Percentiles rank a stretch among this genome's conserved stretches.
Conservation (phyloP, 345 rosid species). For the Populus alba region DNA sequence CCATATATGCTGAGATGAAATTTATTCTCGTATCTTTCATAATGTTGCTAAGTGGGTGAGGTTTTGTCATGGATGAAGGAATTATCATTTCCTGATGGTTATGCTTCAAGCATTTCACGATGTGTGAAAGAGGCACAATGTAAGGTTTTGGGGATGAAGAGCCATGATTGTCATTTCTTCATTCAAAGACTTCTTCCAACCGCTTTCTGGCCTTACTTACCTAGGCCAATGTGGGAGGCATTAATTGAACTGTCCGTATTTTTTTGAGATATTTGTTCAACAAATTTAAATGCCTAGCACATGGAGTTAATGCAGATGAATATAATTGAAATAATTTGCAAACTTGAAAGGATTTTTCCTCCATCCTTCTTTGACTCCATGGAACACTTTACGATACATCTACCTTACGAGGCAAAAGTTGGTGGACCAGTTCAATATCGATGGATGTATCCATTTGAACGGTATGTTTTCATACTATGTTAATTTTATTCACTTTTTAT, state of each 20-base stretch:
- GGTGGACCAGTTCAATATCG: too few relatives aligned
- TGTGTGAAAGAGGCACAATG: background rate
- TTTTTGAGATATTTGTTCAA: background rate
- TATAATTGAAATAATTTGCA: background rate
- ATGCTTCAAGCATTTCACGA: background rate
- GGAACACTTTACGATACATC: too few relatives aligned
- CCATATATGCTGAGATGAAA: too few relatives aligned
- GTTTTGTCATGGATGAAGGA: too few relatives aligned
- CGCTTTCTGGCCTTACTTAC: background rate
- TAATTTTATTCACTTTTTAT: background rate
- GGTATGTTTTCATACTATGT: background rate
- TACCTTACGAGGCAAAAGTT: too few relatives aligned
- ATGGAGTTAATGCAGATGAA: background rate
- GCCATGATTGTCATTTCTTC: background rate
- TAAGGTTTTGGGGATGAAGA: background rate
- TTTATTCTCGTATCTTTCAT: too few relatives aligned
- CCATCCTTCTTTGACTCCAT: too few relatives aligned
- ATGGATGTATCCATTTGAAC: too few relatives aligned
- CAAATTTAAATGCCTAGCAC: background rate
- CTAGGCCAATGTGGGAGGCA: background rate
- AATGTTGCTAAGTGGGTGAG: too few relatives aligned
- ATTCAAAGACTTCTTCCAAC: background rate
- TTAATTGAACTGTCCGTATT: background rate
- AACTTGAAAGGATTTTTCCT: too few relatives aligned
- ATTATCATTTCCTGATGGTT: background rate